Evolutionary conservation across 495 filamentous ascomycete genomes (phyloP).

Genomic region (Lasiosphaeris hirsuta): DNA sequence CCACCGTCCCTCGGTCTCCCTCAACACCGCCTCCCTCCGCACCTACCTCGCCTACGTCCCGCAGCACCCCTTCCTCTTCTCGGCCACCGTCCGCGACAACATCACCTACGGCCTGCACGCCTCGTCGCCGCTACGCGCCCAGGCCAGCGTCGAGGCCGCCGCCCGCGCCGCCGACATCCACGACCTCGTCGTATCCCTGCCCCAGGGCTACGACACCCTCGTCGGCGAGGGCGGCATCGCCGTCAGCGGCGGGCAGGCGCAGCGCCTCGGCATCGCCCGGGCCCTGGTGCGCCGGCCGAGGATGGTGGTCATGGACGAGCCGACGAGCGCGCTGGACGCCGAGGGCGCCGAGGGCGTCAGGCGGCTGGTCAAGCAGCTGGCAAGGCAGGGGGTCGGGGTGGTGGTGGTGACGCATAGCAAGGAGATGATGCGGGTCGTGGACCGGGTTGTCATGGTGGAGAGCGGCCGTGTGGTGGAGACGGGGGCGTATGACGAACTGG

Average conservation of each 20-base stretch:
- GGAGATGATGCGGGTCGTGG: conserved; percentile 80
- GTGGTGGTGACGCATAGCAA: conserved; percentile 74
- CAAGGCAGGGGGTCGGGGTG: conserved; percentile 44
- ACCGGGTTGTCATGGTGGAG: conserved; percentile 67
- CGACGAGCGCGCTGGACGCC: conserved; percentile 75
- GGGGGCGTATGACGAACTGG: conserved; percentile 58
- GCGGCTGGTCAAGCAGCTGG: conserved; percentile 54
- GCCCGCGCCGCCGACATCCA: conserved; percentile 71
- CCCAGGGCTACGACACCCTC: conserved; percentile 67
- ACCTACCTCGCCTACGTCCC: conserved; percentile 70
- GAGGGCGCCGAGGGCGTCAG: conserved; percentile 65
- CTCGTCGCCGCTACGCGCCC: conserved; percentile 34
- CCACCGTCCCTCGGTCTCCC: conserved; percentile 46
- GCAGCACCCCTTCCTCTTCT: conserved; percentile 75
- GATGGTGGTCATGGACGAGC: conserved; percentile 82
- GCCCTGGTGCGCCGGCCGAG: conserved; percentile 68
- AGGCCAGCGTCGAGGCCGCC: conserved; percentile 51
- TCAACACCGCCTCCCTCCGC: conserved; percentile 64
- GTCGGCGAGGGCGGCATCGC: conserved; percentile 75
- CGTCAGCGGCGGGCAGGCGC: conserved; percentile 81
- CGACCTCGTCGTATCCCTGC: conserved; percentile 72
- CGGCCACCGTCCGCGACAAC: conserved; percentile 67
- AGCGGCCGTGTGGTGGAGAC: conserved; percentile 63
- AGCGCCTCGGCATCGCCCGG: conserved; percentile 77
- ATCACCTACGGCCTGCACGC: conserved; percentile 71